Evolutionary conservation across 495 filamentous ascomycete species (phyloP).

Genomic region (Talaromyces wortmannii): DNA sequence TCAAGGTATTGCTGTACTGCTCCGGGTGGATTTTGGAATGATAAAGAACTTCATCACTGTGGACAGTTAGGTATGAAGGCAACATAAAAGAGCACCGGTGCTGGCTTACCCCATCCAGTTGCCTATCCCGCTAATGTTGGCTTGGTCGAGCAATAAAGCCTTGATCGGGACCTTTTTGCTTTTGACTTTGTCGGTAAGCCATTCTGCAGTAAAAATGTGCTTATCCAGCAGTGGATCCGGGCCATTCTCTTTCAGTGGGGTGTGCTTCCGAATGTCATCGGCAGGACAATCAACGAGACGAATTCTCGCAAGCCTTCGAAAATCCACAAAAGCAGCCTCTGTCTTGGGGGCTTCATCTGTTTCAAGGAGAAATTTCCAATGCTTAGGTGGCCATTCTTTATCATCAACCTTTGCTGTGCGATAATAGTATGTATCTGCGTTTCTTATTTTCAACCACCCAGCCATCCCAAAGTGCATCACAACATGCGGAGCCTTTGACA

Average conservation of each 20-base stretch:
- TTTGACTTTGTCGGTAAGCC: conserved; percentile 59
- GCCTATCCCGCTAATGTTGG: conserved; percentile 86
- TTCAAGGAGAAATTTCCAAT: conserved; percentile 76
- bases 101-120: conserved; percentile 80
- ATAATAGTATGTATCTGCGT: conserved; percentile 72
- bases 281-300: conserved; percentile 76
- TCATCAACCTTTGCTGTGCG: conserved; percentile 55
- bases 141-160: conserved; percentile 78
- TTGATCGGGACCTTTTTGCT: conserved; percentile 80
- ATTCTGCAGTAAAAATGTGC: conserved; percentile 64
- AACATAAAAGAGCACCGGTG: background rate
- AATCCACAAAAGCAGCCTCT: conserved; percentile 80
- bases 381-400: conserved; percentile 79
- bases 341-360: conserved; percentile 52
- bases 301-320: conserved; percentile 67
- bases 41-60: conserved; percentile 80
- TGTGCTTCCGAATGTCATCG: conserved; percentile 64
- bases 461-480: conserved; percentile 90
- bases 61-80: conserved; percentile 8
- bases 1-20: conserved; percentile 80
- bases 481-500: conserved; percentile 71
- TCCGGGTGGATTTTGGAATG: conserved; percentile 86
- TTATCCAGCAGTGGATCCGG: conserved; percentile 88
- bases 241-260: conserved; percentile 81
- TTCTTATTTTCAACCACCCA: conserved; percentile 83